Percentiles rank a stretch among this genome's conserved stretches.
These are phyloP conservation scores for Candida broadrunensis DNA, from an alignment of 805 yeast species.

Conservation along the genomic window DNA sequence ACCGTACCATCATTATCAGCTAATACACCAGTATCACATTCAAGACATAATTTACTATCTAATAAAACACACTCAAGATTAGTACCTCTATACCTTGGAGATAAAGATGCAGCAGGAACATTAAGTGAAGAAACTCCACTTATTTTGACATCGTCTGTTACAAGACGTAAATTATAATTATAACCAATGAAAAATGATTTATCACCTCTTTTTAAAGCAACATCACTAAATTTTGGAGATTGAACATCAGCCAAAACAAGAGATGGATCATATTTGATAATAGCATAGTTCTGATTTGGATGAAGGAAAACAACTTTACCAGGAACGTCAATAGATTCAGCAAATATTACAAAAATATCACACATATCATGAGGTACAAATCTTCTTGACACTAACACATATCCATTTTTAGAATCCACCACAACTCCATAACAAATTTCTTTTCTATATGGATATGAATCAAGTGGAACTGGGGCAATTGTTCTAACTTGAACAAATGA, in stretches of 20 bases:
- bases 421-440: slow-evolving; percentile 74
- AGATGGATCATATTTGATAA: slow-evolving; percentile 76
- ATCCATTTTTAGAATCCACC: slow-evolving; percentile 76
- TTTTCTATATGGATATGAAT: slow-evolving; percentile 64
- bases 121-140: slow-evolving; percentile 74
- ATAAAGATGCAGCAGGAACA: slow-evolving; percentile 61
- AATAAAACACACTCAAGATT: slow-evolving; percentile 74
- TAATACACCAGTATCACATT: slow-evolving; percentile 76
- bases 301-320: slow-evolving; percentile 81
- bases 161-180: slow-evolving; percentile 64
- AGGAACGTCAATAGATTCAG: slow-evolving; percentile 80
- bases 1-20: slow-evolving; percentile 76
- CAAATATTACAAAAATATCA: slow-evolving; percentile 75
- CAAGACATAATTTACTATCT: slow-evolving; percentile 68
- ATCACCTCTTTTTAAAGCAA: slow-evolving; percentile 70
- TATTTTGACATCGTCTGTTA: slow-evolving; percentile 71
- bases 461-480: slow-evolving; percentile 66
- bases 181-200: slow-evolving; percentile 77
- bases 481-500: slow-evolving; percentile 73
- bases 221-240: slow-evolving; percentile 60
- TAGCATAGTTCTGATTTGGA: slow-evolving; percentile 83
- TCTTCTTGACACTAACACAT: slow-evolving; percentile 72
- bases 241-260: slow-evolving; percentile 67
- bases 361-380: slow-evolving; percentile 79
- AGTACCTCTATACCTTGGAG: slow-evolving; percentile 84